Conservation (phyloP, 352 stramenopile genomes). For the Phytophthora uliginosa region DNA sequence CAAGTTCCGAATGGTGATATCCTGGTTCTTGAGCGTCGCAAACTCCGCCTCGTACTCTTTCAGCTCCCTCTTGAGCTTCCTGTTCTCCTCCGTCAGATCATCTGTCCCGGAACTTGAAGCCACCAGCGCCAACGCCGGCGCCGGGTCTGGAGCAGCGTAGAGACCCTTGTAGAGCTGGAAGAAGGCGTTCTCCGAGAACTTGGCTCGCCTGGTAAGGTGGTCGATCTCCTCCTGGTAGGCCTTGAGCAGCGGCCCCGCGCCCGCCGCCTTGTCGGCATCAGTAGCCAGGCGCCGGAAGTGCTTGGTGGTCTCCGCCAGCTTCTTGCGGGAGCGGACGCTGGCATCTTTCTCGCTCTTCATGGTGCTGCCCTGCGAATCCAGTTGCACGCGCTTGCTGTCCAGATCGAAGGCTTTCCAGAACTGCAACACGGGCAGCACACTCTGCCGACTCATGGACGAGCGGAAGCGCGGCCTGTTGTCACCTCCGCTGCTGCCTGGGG, state of each 20-base stretch:
- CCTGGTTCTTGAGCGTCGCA: slow-evolving; percentile 96
- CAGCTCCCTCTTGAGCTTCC: slow-evolving; percentile 91
- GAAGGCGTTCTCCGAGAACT: slow-evolving; percentile 93
- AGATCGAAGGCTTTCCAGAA: slow-evolving; percentile 92
- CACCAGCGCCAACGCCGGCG: slow-evolving; percentile 71
- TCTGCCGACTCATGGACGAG: slow-evolving; percentile 32
- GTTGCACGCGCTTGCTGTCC: slow-evolving; percentile 84
- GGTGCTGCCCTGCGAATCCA: slow-evolving; percentile 79
- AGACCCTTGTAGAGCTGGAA: slow-evolving; percentile 90
- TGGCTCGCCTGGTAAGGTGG: slow-evolving; percentile 92
- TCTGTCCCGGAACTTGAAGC: slow-evolving; percentile 43
- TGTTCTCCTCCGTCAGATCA: slow-evolving; percentile 93
- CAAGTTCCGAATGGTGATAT: slow-evolving; percentile 98
- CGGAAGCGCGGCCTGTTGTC: slow-evolving; percentile 16
- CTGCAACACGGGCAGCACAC: slow-evolving; percentile 68
- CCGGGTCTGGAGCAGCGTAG: slow-evolving; percentile 88
- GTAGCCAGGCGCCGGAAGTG: slow-evolving; percentile 73
- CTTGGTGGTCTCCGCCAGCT: slow-evolving; percentile 89
- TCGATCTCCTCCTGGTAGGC: slow-evolving; percentile 95
- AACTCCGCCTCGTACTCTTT: slow-evolving; percentile 97
- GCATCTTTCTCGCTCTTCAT: slow-evolving; percentile 91
- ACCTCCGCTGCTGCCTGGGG: slow-evolving; percentile 26
- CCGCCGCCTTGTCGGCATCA: slow-evolving; percentile 78
- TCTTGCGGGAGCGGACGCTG: slow-evolving; percentile 83
- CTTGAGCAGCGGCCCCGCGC: slow-evolving; percentile 74